Evolutionary conservation across 805 yeast species (phyloP).

Genomic region (Hagleromyces aurorensis): DNA sequence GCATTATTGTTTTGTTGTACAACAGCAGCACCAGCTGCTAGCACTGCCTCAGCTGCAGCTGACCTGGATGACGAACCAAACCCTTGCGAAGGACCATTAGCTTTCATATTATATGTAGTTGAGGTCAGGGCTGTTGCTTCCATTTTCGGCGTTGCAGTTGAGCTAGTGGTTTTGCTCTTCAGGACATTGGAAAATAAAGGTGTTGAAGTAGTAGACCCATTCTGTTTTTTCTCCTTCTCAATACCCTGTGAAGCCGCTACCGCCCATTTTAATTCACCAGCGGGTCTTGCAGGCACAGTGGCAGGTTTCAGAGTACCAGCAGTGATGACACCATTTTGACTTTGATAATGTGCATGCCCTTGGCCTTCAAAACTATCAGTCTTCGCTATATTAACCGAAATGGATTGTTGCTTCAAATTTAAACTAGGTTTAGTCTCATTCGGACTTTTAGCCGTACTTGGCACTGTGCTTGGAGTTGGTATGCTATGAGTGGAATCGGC

Average conservation of each 20-base stretch:
- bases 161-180: conserved; percentile 11
- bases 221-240: conserved; percentile 20
- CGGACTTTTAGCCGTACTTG: conserved; percentile 14
- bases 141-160: conserved; percentile 17
- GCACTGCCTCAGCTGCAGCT: conserved; percentile 20
- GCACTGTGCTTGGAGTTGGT: conserved; percentile 10
- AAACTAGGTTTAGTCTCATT: conserved; percentile 6
- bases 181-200: conserved; percentile 10
- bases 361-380: conserved; percentile 4
- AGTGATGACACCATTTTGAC: conserved; percentile 27
- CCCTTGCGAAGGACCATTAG: too few relatives aligned
- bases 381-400: conserved; percentile 3
- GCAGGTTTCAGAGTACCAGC: conserved; percentile 42
- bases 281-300: conserved; percentile 44
- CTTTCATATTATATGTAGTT: conserved; percentile 4
- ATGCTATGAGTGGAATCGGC: conserved; percentile 6
- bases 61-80: conserved; percentile 18
- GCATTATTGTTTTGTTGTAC: conserved; percentile 21
- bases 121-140: conserved; percentile 12
- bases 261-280: conserved; percentile 49
- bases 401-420: conserved; percentile 5
- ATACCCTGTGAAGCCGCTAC: conserved; percentile 40
- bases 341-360: conserved; percentile 28
- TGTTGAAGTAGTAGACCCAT: conserved; percentile 6
- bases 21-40: conserved; percentile 24